Evolutionary conservation across 2,329 filamentous ascomycete species (phyloP), one percentile per base, ranked within the genome.

Genomic region (Pseudogymnoascus sp.): DNA sequence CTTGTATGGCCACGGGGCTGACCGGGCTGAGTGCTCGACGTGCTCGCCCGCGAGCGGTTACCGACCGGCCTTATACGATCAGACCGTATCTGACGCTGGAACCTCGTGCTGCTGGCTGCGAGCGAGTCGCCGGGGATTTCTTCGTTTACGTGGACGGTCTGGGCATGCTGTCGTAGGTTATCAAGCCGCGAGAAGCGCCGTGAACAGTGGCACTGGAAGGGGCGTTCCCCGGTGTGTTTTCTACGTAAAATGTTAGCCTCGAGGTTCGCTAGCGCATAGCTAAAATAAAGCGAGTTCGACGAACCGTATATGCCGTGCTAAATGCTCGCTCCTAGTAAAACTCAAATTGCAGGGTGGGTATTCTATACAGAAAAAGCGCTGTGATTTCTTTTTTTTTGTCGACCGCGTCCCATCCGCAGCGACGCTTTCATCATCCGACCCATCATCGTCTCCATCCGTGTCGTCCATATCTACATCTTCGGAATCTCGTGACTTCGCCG

Each of bases 121-220:
- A 97, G 83, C 1, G 94, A 97, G 74, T 97, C 92, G 42, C 87
- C 86, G 3, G 94, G 94, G 35, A 99, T 99, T 63, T 97, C 92
- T 74, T 97, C 94, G 74, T 97, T 97, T 64, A 96, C 90, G 74
- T 99, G 94, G 0, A 99, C 94, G 0, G 94, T 97, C 75, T 97
- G 92, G 50, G 94, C 94, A 80, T 99, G 94, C 73, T 99, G 94
- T 64, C 94, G 86, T 61, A 99, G 79, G 72, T 99, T 99, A 75
- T 99, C 93, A 53, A 97, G 83, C 59, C 93, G 85, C 8, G 94
- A 97, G 74, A 99, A 99, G 63, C 92, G 85, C 60, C 94, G 85
- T 2, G 89, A 91, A 75, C 94, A 99, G 75, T 97, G 94, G 69
- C 94, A 99, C 75, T 95, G 90, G 71, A 97, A 99, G 0, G 94